Base-by-base conservation (phyloP, 805 yeast genomes). In the Groenewaldozyma salmanticensis region DNA sequence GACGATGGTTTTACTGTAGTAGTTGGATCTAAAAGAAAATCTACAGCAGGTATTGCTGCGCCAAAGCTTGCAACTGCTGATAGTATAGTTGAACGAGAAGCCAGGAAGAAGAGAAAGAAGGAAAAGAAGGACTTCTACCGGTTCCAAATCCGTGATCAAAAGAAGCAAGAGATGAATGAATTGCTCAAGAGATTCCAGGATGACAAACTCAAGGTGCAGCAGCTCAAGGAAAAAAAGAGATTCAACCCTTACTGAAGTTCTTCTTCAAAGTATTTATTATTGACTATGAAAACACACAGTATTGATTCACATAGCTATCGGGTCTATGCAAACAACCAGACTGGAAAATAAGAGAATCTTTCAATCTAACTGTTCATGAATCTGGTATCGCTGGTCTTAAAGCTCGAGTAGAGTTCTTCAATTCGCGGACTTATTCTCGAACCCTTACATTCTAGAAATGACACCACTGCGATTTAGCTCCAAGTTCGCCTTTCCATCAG, bases 1-100 rank as follows among this genome's bases (percentile, higher is more conserved):
- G 96, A 82, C 49, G 96, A 88, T 59, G 97, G 96, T 2, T 88
- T 88, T 64, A 86, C 95, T 1, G 65, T 83, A 54, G 97, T 88
- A 34, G 94, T 87, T 17, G 86, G 92, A 7, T 71, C 84, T 38
- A 88, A 84, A 56, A 74, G 95, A 48, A 86, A 84, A 68, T 78
- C 92, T 2, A 74, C 80, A 59, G 75, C 77, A 47, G 83, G 83
- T 46, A 68, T 86, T 31, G 44, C 48, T 9, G 40, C 47, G 11
- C 49, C 52, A 0, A 55, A 57, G 17, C 41, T 33, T n/a, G 36
- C 27, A 3, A 32, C 42, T 2, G 37, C 21, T 18, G 42, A 33
- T 21, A 19, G 27, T 33, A 31, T 43, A 21, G 47, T 42, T 9
- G 43, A 37, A 38, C 40, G 21, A 16, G 27, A 35, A 16, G 52